A percentile compares a stretch with the other conserved stretches of the same genome.
These are phyloP conservation scores for Platismatia glauca DNA, from an alignment of 495 filamentous ascomycete genomes.

Conservation along the genomic window DNA sequence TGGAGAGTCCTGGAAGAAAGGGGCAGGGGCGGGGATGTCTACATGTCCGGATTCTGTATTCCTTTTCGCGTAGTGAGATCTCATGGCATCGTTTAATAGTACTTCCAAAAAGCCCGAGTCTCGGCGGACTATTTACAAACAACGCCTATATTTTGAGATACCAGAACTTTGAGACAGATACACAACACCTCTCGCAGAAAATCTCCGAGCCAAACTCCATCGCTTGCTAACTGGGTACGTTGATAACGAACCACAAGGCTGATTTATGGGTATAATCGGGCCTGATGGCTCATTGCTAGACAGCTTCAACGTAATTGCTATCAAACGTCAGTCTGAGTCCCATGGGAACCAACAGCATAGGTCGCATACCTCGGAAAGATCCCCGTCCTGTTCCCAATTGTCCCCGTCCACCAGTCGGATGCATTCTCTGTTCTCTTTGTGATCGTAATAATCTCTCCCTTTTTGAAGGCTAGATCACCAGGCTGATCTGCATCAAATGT, in stretches of 20 bases:
- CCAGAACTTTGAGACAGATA: neutral
- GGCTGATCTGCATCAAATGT: constrained; percentile 91
- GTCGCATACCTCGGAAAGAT: constrained; percentile 45
- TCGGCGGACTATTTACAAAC: neutral
- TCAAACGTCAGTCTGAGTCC: neutral
- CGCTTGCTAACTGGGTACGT: constrained; percentile 13
- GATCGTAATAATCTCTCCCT: constrained; percentile 96
- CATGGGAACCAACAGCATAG: neutral
- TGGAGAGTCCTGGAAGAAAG: neutral
- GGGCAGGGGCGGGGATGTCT: neutral
- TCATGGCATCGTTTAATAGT: neutral
- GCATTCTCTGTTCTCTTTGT: constrained; percentile 89
- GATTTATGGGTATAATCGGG: constrained; percentile 4
- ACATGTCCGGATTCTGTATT: neutral
- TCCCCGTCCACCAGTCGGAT: constrained; percentile 81
- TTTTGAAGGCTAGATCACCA: constrained; percentile 91
- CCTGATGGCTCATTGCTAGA: constrained; percentile 1
- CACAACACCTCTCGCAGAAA: neutral
- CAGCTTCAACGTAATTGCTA: constrained; percentile 26
- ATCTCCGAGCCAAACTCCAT: constrained; percentile 10
- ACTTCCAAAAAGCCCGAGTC: neutral
- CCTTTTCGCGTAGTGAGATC: neutral
- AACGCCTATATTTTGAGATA: neutral
- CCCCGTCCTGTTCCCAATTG: constrained; percentile 53
- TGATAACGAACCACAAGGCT: neutral